These are phyloP conservation scores for Schizosaccharomyces osmophilus DNA, from an alignment of 805 yeast genomes.

Conservation along the genomic window DNA sequence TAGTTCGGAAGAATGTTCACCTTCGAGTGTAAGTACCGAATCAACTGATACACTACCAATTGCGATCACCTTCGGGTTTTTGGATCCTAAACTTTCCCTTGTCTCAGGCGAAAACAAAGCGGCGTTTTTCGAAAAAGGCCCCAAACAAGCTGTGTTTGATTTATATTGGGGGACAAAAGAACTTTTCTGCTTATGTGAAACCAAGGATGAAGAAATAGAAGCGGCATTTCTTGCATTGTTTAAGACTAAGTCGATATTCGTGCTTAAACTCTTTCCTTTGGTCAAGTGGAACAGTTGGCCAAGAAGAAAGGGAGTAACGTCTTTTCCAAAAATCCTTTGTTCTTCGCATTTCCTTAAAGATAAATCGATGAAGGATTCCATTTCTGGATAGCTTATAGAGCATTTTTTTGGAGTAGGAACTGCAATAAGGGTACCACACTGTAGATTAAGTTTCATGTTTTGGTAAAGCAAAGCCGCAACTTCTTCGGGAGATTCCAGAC, in stretches of 20 bases:
- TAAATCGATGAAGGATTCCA: constrained; percentile 29
- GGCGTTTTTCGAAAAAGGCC: neutral
- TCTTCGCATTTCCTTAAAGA: constrained; percentile 34
- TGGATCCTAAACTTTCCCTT: too few relatives aligned
- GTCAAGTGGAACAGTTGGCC: constrained; percentile 42
- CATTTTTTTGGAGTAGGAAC: constrained; percentile 50
- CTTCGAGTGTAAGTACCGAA: constrained; percentile 22
- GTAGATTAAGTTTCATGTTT: constrained; percentile 25
- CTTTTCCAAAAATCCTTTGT: constrained; percentile 39
- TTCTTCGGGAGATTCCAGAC: constrained; percentile 24
- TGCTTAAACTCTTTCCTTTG: constrained; percentile 39
- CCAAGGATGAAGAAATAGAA: constrained; percentile 33
- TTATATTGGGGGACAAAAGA: neutral
- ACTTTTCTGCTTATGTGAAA: constrained; percentile 9
- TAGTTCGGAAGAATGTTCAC: constrained; percentile 10
- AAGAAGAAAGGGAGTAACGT: constrained; percentile 55
- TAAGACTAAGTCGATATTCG: constrained; percentile 51
- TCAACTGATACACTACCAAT: constrained; percentile 65
- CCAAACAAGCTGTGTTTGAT: neutral
- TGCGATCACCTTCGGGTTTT: constrained; percentile 12
- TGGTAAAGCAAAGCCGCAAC: constrained; percentile 37
- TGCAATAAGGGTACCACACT: constrained; percentile 55
- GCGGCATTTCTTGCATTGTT: constrained; percentile 53
- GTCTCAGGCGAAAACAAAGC: neutral
- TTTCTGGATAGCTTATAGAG: constrained; percentile 31